Base-by-base conservation (phyloP, 164 flowering plant genomes). In the Sedum album region DNA sequence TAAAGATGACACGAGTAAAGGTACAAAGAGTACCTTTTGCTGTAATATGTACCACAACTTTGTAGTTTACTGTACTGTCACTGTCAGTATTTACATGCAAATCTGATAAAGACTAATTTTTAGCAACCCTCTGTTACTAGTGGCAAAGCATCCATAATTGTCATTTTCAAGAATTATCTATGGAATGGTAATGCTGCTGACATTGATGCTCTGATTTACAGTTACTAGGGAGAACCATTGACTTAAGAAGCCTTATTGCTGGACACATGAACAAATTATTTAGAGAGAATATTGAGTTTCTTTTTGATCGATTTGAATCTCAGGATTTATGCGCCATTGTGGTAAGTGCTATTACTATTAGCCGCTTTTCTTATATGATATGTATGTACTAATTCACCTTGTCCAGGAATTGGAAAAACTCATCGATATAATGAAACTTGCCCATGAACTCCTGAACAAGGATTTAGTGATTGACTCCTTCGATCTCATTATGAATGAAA, bases 291-390 rank as follows among this genome's bases (percentile, higher is more conserved):
- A 83, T 95, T 69, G 99, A 91, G 77, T 95, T 88, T 79, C 80
- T 92, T 23, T 90, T 95, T 82, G 99, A 95, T 66, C 89, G 96
- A 21, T 95, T 95, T 77, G 99, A 95, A 79, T 92, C 93, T 49
- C 97, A 87, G 71, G 99, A 95, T 78, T 62, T 95, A 60, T 95
- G 99, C 81, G 91, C 96, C 69, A 73, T 88, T 36, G 99, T 95
- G 85, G 99, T 92, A 77, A 81, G 85, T 17, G 55, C 33, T 9
- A 57, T 28, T 57, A 57, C 20, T 26, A 13, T 57, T 57, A 57
- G 33, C 3, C 28, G 18, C 33, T 57, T 33, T 2, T 57, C 14
- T 57, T 26, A 30, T 21, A 14, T 57, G 31, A 28, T 26, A 26
- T 57, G 33, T 6, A 28, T 57, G 17, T 11, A 57, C 33, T 57